Base-by-base conservation (phyloP, 805 yeast species). In the Candida tallmaniae region DNA sequence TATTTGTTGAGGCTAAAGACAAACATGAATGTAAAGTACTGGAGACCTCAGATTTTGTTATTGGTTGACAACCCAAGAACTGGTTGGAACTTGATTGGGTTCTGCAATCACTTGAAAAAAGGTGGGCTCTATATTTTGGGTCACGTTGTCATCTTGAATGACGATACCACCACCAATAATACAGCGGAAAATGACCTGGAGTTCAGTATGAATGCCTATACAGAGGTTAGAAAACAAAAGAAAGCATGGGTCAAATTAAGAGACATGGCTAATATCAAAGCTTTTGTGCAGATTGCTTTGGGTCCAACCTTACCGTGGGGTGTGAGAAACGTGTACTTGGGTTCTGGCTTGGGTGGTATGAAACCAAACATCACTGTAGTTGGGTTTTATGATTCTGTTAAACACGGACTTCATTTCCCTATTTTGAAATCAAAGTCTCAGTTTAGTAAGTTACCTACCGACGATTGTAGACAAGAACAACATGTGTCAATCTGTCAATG, bases 271-370 rank as follows among this genome's bases (percentile, higher is more conserved):
- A 73, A 76, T 22, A 76, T 93, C 36, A 93, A 93, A 54, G 97
- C 97, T 0, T 93, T 93, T 68, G 93, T 93, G 5, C 98, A 93
- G 52, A 77, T 93, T 31, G 85, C 90, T 1, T 72, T 88, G 8
- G 95, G 95, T 0, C 89, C 96, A 0, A 73, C 83, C 2, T 68
- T 93, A 27, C 82, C 88, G 0, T 90, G 97, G 97, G 97, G 98
- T 17, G 94, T 87, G 0, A 68, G 98, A 41, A 90, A 90, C 53
- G 88, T 93, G 7, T 88, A 76, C 39, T 57, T 90, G 40, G 97
- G 97, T 0, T 83, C 95, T 3, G 99, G 99, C 0, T 65, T 93
- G n/a, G 99, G 99, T 6, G 97, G 96, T 9, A 93, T 93, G 98
- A 82, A 77, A 49, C 98, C 98, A 2, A 93, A 93, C 52, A 89